phyloP scores from a whole-genome alignment of 2,329 filamentous ascomycete genomes.

The Aschersonia sp. region DNA sequence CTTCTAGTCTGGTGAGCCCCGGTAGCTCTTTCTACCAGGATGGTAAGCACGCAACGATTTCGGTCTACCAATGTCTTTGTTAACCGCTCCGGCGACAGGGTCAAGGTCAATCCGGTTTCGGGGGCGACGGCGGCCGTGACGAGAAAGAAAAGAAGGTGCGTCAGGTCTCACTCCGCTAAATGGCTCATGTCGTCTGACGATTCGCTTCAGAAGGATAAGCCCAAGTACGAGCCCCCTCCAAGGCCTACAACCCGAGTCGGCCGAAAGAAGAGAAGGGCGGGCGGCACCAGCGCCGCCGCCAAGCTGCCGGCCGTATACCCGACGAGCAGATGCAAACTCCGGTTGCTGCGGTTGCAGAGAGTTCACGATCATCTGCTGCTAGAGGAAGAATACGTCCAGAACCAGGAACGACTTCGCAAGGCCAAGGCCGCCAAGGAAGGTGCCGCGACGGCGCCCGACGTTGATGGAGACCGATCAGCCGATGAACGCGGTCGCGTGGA shows the following conservation, averaged over 20 bases:
- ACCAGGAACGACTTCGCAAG: constrained; percentile 90
- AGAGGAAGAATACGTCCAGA: constrained; percentile 98
- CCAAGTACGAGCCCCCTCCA: constrained; percentile 98
- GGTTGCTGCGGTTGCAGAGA: constrained; percentile 93
- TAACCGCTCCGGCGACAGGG: constrained; percentile 32
- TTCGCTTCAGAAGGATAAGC: constrained; percentile 78
- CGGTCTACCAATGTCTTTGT: not conserved
- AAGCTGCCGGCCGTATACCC: constrained; percentile 92
- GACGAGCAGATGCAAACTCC: constrained; percentile 92
- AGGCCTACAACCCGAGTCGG: constrained; percentile 93
- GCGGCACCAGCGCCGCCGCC: constrained; percentile 82
- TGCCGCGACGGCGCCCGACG: constrained; percentile 54
- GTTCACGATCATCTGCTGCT: constrained; percentile 94
- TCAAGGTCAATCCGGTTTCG: constrained; percentile 79
- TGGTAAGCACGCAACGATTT: not conserved
- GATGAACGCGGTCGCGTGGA: constrained; percentile 92
- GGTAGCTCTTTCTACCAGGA: not conserved
- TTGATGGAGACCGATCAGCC: constrained; percentile 67
- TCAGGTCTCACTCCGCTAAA: not conserved
- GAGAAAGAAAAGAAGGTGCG: constrained; percentile 88
- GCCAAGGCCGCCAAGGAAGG: constrained; percentile 70
- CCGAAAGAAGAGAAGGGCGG: constrained; percentile 95
- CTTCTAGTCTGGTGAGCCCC: too few species aligned
- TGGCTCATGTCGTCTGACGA: constrained; percentile 7
- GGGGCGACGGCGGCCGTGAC: constrained; percentile 63